Conservation (phyloP, 2,329 filamentous ascomycete species). For the Alternaria brassicicola region DNA sequence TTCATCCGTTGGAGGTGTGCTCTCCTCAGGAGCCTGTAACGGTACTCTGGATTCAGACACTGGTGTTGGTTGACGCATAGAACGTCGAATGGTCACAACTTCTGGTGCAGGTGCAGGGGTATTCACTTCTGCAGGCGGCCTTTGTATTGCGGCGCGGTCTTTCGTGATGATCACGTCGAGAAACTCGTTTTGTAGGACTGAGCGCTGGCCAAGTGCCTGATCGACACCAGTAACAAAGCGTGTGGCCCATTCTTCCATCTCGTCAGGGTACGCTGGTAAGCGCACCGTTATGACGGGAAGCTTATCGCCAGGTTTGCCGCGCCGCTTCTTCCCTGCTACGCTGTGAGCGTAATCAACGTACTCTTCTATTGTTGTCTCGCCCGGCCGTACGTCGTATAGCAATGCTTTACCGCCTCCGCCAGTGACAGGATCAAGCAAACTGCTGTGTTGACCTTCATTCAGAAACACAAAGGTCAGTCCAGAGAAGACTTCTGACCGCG, state of each 20-base stretch:
- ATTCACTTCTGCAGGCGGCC: conserved; percentile 60
- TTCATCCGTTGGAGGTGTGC: conserved; percentile 23
- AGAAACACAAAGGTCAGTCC: conserved; percentile 91
- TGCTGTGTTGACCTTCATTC: conserved; percentile 75
- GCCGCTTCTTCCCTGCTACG: conserved; percentile 74
- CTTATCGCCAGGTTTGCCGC: conserved; percentile 67
- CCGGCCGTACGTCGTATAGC: conserved; percentile 65
- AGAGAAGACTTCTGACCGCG: conserved; percentile 75
- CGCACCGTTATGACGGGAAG: conserved; percentile 81
- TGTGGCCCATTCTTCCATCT: conserved; percentile 68
- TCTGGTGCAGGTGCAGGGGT: conserved; percentile 27
- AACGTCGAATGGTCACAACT: conserved; percentile 15
- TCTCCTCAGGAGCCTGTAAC: conserved; percentile 27
- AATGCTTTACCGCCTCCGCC: conserved; percentile 84
- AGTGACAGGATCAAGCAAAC: conserved; percentile 74
- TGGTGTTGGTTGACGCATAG: conserved; percentile 24
- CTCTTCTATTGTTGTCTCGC: conserved; percentile 72
- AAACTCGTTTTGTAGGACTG: conserved; percentile 89
- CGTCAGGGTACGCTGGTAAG: conserved; percentile 57
- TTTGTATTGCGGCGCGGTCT: conserved; percentile 74
- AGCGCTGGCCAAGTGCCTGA: conserved; percentile 74
- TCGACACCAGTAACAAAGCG: conserved; percentile 73
- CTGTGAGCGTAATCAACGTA: conserved; percentile 78
- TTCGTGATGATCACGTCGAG: conserved; percentile 86
- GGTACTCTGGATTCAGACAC: conserved; percentile 22